Evolutionary conservation across 2,329 filamentous ascomycete genomes (phyloP).

Genomic region (Byssothecium circinans): DNA sequence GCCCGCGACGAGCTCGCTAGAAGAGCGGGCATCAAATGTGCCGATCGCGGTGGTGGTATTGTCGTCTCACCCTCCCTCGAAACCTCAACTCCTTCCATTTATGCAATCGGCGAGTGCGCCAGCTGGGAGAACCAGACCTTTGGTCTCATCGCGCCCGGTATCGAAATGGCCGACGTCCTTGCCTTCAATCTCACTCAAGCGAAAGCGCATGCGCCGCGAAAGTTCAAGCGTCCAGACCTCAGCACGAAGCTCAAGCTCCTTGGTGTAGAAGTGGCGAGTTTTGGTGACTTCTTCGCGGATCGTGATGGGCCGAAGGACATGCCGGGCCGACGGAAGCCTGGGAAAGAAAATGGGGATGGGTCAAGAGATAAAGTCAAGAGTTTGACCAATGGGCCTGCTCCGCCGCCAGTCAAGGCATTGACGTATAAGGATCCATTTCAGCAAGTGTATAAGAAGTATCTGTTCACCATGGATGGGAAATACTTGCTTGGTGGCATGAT

Average conservation of each 20-base stretch:
- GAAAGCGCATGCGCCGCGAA: constrained; percentile 66
- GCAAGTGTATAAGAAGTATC: constrained; percentile 89
- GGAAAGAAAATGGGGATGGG: constrained; percentile 47
- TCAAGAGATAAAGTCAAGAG: constrained; percentile 52
- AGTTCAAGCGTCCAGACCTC: constrained; percentile 80
- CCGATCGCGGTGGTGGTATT: constrained; percentile 73
- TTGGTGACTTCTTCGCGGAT: constrained; percentile 92
- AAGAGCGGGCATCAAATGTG: constrained; percentile 70
- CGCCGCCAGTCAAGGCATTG: constrained; percentile 73
- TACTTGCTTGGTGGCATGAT: constrained; percentile 95
- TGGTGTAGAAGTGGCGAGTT: constrained; percentile 88
- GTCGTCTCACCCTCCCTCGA: constrained; percentile 67
- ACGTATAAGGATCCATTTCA: constrained; percentile 89
- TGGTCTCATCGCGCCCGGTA: constrained; percentile 82
- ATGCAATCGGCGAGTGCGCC: constrained; percentile 88
- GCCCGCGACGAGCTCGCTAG: constrained; percentile 77
- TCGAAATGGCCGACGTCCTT: constrained; percentile 91
- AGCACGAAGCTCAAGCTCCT: constrained; percentile 91
- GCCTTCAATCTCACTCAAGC: constrained; percentile 89
- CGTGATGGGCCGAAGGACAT: constrained; percentile 76
- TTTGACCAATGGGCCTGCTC: constrained; percentile 57
- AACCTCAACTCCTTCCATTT: constrained; percentile 73
- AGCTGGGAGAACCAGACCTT: constrained; percentile 87
- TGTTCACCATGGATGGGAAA: constrained; percentile 88
- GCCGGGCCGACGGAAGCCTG: constrained; percentile 59